Conservation (phyloP, 805 yeast genomes). For the Candida dendrica region DNA sequence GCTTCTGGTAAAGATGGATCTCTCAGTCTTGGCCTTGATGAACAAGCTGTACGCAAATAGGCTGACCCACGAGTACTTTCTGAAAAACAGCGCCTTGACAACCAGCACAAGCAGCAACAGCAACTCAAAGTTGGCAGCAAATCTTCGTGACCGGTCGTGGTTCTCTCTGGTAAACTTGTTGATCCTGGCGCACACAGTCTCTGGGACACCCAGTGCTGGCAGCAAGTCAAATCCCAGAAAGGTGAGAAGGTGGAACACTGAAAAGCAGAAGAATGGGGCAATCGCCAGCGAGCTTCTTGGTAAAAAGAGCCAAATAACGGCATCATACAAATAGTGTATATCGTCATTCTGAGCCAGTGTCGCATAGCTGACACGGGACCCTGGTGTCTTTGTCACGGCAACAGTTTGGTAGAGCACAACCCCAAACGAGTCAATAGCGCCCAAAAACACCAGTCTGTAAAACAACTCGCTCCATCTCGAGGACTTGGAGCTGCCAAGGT, state of each 20-base stretch:
- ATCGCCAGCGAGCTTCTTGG: constrained; percentile 59
- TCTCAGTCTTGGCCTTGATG: constrained; percentile 72
- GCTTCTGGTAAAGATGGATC: constrained; percentile 63
- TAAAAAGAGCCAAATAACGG: constrained; percentile 44
- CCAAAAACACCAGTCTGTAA: constrained; percentile 55
- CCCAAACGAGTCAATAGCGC: constrained; percentile 68
- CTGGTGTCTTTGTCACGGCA: constrained; percentile 24
- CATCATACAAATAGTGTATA: constrained; percentile 60
- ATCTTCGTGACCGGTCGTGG: constrained; percentile 51
- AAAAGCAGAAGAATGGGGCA: constrained; percentile 69
- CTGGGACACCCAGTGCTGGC: constrained; percentile 41
- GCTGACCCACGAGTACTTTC: constrained; percentile 54
- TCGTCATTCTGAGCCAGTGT: constrained; percentile 53
- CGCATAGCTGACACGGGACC: constrained; percentile 17
- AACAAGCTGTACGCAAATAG: constrained; percentile 51
- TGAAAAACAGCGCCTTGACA: constrained; percentile 51
- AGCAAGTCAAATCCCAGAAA: constrained; percentile 60
- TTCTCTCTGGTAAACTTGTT: constrained; percentile 40
- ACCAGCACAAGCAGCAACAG: constrained; percentile 33
- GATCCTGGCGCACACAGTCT: constrained; percentile 23
- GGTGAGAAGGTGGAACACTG: constrained; percentile 74
- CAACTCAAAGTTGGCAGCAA: constrained; percentile 56
- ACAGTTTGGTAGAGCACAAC: constrained; percentile 63
- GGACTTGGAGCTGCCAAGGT: constrained; percentile 25
- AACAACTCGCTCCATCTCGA: constrained; percentile 30